Conservation (phyloP, 441 rosid genomes). For the Populus hybrid region DNA sequence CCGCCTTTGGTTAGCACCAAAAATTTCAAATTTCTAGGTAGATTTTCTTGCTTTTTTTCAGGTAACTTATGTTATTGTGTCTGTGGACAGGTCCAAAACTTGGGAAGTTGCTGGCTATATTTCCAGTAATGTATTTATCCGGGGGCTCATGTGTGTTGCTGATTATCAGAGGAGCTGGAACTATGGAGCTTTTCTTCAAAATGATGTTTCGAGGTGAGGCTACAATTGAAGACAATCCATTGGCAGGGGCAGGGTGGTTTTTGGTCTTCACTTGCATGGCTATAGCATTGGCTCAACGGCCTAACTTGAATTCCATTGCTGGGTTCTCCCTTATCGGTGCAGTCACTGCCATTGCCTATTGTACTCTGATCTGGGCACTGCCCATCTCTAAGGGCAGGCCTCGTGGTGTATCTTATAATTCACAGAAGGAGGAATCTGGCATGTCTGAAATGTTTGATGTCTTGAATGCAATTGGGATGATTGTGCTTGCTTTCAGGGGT, state of each 20-base stretch:
- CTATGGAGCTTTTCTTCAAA: constrained; percentile 32
- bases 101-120: constrained; percentile 46
- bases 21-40: no score
- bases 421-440: constrained; percentile 16
- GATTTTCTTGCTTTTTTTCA: background rate
- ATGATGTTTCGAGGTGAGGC: constrained; percentile 10
- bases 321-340: constrained; percentile 38
- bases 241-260: constrained; percentile 39
- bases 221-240: constrained; percentile 16
- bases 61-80: background rate
- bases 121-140: constrained; percentile 64
- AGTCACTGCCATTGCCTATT: constrained; percentile 30
- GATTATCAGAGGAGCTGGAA: constrained; percentile 44
- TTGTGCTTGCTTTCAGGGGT: constrained; percentile 49
- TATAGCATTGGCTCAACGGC: constrained; percentile 38
- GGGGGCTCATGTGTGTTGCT: constrained; percentile 52
- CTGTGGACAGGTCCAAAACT: constrained; percentile 35
- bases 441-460: constrained; percentile 27
- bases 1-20: constrained; percentile 46
- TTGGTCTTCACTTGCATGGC: constrained; percentile 45
- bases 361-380: constrained; percentile 37
- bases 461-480: constrained; percentile 41
- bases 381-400: constrained; percentile 32
- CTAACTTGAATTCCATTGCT: constrained; percentile 42
- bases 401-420: constrained; percentile 18